Evolutionary conservation across 2,329 filamentous ascomycete species (phyloP).

Genomic region (Trichoderma afroharzianum): DNA sequence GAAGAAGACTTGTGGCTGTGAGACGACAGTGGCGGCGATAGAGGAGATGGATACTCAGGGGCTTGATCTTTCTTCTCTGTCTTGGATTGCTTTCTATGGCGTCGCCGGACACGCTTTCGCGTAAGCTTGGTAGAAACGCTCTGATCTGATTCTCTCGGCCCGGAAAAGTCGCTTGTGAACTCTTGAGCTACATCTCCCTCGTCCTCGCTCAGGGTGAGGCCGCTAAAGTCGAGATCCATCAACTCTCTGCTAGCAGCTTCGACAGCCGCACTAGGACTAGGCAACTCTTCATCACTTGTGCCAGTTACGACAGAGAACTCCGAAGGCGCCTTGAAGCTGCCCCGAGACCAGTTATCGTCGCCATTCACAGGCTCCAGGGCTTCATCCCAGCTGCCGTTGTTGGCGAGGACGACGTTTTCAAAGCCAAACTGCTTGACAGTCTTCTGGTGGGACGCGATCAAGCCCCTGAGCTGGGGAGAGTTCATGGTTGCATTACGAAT

Average conservation of each 20-base stretch:
- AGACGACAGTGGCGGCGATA: background rate
- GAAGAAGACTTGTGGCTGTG: conserved; percentile 23
- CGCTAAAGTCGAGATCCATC: conserved; percentile 37
- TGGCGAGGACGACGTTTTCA: conserved; percentile 66
- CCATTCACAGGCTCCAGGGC: conserved; percentile 66
- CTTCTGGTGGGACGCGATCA: conserved; percentile 64
- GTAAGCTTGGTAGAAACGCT: conserved; percentile 48
- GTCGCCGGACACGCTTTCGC: conserved; percentile 39
- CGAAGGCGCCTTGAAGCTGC: conserved; percentile 27
- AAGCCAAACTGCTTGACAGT: conserved; percentile 77
- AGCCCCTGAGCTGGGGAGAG: conserved; percentile 63
- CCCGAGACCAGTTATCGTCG: conserved; percentile 39
- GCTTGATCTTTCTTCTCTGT: conserved; percentile 24
- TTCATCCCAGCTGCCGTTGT: conserved; percentile 73
- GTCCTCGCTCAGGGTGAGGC: conserved; percentile 35
- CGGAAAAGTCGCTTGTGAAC: conserved; percentile 34
- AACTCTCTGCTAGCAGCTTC: conserved; percentile 51
- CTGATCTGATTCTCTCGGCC: conserved; percentile 30
- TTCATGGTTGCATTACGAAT: conserved; percentile 72
- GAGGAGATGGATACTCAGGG: conserved; percentile 15
- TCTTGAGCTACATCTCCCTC: conserved; percentile 32
- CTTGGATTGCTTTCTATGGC: conserved; percentile 36
- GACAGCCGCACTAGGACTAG: conserved; percentile 51
- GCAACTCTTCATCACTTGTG: conserved; percentile 37
- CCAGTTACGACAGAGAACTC: conserved; percentile 34